Evolutionary conservation across 179 eudicot genomes (phyloP).

Genomic region (Spergularia azorica): DNA sequence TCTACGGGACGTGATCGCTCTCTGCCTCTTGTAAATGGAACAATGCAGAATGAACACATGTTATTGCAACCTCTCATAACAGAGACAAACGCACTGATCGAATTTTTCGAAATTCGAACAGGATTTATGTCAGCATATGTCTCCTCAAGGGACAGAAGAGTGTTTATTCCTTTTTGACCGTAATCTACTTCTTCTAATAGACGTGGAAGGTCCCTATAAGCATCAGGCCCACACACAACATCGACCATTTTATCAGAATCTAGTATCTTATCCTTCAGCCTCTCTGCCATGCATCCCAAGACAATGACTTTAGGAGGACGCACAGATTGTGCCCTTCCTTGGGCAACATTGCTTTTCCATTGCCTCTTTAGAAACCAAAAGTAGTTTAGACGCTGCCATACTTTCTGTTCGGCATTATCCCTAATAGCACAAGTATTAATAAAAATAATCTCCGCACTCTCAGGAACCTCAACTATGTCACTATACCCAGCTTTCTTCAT

Average conservation of each 20-base stretch:
- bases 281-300: constrained; percentile 99
- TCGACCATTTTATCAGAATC: constrained; percentile 99
- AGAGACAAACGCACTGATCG: constrained; percentile 88
- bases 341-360: constrained; percentile 85
- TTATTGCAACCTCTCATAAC: constrained; percentile 99
- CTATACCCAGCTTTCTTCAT: constrained; percentile 91
- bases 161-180: constrained; percentile 98
- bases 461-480: constrained; percentile 75
- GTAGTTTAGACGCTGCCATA: constrained; percentile 97
- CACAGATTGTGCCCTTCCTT: constrained; percentile 74
- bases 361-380: constrained; percentile 98
- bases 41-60: constrained; percentile 99
- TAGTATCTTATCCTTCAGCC: constrained; percentile 93
- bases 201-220: constrained; percentile 91
- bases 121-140: constrained; percentile 98
- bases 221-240: constrained; percentile 99
- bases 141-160: constrained; percentile 96
- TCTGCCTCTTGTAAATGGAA: constrained; percentile 98
- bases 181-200: constrained; percentile 89
- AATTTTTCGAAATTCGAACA: constrained; percentile 80
- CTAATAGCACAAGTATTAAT: constrained; percentile 97
- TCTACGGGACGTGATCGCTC: constrained; percentile 97
- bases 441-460: constrained; percentile 94
- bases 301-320: constrained; percentile 97
- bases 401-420: constrained; percentile 96